Conservation (phyloP, 306 rosid species). For the Astragalus membranaceus region DNA sequence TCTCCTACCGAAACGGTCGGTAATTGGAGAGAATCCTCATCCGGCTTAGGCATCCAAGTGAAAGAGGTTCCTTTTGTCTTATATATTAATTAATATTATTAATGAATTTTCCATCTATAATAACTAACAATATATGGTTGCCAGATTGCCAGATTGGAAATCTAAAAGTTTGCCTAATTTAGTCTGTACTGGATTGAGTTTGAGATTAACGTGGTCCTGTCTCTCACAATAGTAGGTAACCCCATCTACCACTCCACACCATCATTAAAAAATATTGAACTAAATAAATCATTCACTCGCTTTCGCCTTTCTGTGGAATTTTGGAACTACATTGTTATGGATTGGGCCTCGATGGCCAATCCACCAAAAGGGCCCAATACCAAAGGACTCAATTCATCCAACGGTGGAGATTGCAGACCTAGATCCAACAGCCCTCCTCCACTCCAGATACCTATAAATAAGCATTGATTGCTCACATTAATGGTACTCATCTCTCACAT, state of each 20-base stretch:
- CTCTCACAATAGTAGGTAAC: not conserved
- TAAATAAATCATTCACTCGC: not conserved
- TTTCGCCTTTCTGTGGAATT: not conserved
- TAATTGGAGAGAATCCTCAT: too few relatives aligned
- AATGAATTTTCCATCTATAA: constrained; percentile 3
- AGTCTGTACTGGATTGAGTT: not conserved
- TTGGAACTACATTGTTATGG: not conserved
- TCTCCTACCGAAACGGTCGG: too few relatives aligned
- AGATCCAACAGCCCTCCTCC: too few relatives aligned
- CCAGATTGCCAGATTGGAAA: not conserved
- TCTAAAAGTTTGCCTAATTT: constrained; percentile 4
- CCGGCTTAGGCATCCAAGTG: not conserved
- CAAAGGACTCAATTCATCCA: too few relatives aligned
- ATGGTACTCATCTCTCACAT: too few relatives aligned
- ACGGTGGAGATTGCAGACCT: too few relatives aligned
- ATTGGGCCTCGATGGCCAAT: too few relatives aligned
- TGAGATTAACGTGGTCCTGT: not conserved
- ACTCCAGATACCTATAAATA: too few relatives aligned
- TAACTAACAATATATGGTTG: not conserved
- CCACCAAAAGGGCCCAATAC: too few relatives aligned
- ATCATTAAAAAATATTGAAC: not conserved
- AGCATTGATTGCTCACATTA: too few relatives aligned
- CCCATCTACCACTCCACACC: not conserved
- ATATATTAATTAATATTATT: not conserved
- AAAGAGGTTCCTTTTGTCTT: not conserved